Percentiles rank a stretch among this genome's conserved stretches.
These are phyloP conservation scores for Debaryomyces tyrocola DNA, from an alignment of 805 yeast genomes.

Conservation along the genomic window DNA sequence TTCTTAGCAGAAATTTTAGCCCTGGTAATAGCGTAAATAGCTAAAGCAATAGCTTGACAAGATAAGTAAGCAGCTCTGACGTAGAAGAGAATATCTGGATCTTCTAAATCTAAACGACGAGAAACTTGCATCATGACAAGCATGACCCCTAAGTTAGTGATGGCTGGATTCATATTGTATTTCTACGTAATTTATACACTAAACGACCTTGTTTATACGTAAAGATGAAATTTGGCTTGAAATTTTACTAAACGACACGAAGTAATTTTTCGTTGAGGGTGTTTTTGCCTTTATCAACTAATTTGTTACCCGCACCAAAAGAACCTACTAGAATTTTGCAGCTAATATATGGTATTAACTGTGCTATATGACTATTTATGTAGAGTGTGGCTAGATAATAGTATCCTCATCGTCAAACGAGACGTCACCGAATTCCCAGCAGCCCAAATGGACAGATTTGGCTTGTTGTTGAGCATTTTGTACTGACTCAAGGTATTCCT, in stretches of 20 bases:
- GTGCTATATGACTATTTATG: background rate
- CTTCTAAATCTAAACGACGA: constrained; percentile 83
- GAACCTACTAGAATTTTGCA: background rate
- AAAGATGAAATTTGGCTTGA: too few relatives aligned
- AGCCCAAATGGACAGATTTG: constrained; percentile 52
- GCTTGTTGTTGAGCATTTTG: constrained; percentile 49
- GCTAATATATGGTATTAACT: background rate
- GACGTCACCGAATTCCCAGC: constrained; percentile 78
- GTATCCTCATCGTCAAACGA: constrained; percentile 52
- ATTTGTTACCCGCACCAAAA: background rate
- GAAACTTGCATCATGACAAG: constrained; percentile 95
- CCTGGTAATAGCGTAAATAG: constrained; percentile 66
- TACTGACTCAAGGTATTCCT: constrained; percentile 36
- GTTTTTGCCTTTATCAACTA: background rate
- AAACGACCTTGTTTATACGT: background rate
- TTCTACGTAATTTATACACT: background rate
- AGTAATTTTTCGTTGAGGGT: background rate
- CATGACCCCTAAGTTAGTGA: constrained; percentile 85
- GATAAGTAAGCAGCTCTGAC: constrained; percentile 72
- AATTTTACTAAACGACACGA: too few relatives aligned
- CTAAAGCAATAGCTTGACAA: constrained; percentile 64
- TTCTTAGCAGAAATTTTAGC: constrained; percentile 66
- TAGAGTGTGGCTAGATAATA: background rate
- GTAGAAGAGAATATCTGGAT: constrained; percentile 69
- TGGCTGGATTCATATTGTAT: constrained; percentile 75